Base-by-base conservation (phyloP, 208 protist genomes). In the Angomonas deanei region DNA sequence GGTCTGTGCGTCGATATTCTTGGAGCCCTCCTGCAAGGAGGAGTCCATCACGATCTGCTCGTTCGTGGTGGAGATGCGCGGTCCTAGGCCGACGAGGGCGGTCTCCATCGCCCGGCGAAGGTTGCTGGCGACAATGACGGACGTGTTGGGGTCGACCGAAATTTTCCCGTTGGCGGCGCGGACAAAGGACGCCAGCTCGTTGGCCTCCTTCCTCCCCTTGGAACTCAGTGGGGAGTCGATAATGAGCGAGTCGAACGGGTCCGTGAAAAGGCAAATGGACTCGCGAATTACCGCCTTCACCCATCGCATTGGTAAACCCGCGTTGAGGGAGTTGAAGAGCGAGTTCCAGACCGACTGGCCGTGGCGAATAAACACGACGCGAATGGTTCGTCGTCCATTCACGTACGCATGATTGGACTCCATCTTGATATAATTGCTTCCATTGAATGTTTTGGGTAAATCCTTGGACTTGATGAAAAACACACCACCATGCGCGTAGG, bases 311-410 rank as follows among this genome's bases (percentile, higher is more conserved):
- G 88, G 84, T 68, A 86, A 87, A 2, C 63, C 69, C 0, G 73
- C 8, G 28, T 76, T 80, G 57, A 80, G 80, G 17, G 73, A 74
- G 75, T 94, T 96, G 74, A 94, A 94, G 34, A 96, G 66, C 8
- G 86, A 90, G 76, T 97, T 97, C 91, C 93, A 97, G n/a, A 93
- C 82, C 0, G 87, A 95, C 75, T 97, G 90, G 5, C 93, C 93
- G 68, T 97, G 93, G 13, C 93, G 85, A 57, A 97, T 76, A 54
- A 97, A 96, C n/a, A 95, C 80, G 6, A 97, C 54, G n/a, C 86
- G 78, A 48, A 96, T 82, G 2, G 66, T 76, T 28, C 86, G 86
- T 52, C 61, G 82, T 17, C 76, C 83, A 33, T 67, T 61, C 1
- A 36, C 27, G 68, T 78, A 70, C 55, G 66, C 64, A 24, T 48